Evolutionary conservation across 2,329 filamentous ascomycete genomes (phyloP), one percentile per base, ranked within the genome.

Genomic region (Aspergillus bombycis): DNA sequence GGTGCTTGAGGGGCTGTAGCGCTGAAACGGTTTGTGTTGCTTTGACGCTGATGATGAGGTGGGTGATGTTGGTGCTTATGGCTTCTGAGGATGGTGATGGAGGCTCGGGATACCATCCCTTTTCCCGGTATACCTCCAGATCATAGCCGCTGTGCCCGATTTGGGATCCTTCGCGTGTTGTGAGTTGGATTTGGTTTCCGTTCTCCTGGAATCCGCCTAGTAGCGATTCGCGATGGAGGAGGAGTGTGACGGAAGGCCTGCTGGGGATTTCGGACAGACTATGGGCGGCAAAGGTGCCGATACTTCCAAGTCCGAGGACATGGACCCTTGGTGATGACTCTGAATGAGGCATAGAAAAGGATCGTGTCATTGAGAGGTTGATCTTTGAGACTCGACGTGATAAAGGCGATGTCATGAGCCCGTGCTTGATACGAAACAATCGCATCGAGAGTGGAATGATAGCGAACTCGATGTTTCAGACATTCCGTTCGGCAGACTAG

Each of bases 231-330:
- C 80, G 83, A 71, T 93, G 90, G 19, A 94, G 84, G n/a, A 95
- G 84, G 7, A 96, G 83, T 0, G 91, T 93, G 46, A 95, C 84
- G 0, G 90, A 89, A 4, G 91, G 90, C 3, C 83, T 81, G 16
- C 85, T 75, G 2, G 82, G 80, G 3, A 87, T 80, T 38, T 85
- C 83, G 23, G 86, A 84, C 10, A 96, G 80, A 23, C 86, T 86
- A 72, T 89, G 88, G 34, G 92, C 92, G 65, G 92, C 87, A n/a
- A 96, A 84, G 56, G 87, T 87, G 16, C 93, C 92, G 10, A 96
- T 83, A 71, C 91, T 94, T 26, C 92, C 93, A 5, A 90, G 75
- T 7, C 93, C 93, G 5, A 96, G 79, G 57, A 96, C 82, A 71
- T 93, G 86, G 26, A 64, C 54, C 7, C 43, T 34, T 34, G 34